Evolutionary conservation across 805 yeast species (phyloP).

Genomic region (Metschnikowia colocasiae): DNA sequence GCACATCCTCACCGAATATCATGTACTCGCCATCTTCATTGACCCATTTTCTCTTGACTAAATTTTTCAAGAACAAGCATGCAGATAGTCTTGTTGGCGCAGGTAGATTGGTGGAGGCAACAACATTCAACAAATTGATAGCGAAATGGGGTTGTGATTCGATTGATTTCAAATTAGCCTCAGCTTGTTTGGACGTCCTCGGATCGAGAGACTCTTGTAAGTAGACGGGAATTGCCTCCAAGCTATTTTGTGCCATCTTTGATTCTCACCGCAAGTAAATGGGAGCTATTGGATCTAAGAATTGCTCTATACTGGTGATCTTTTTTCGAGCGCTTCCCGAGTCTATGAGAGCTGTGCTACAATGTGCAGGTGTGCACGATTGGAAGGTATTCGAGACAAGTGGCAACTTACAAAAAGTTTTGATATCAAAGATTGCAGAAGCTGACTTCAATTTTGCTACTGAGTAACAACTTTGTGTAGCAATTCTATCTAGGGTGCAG

Average conservation of each 20-base stretch:
- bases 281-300: slow-evolving; percentile 9
- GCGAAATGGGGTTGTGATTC: slow-evolving; percentile 76
- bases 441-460: not conserved
- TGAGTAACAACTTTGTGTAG: not conserved
- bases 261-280: not conserved
- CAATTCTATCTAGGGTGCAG: not conserved
- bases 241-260: slow-evolving; percentile 31
- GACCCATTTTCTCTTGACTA: slow-evolving; percentile 81
- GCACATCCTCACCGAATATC: slow-evolving; percentile 58
- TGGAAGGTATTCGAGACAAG: not conserved
- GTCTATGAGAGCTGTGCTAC: not conserved
- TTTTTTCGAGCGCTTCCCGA: slow-evolving; percentile 5
- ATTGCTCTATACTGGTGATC: slow-evolving; percentile 5
- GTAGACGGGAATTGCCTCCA: slow-evolving; percentile 50
- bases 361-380: slow-evolving; percentile 3
- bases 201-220: slow-evolving; percentile 66
- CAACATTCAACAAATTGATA: slow-evolving; percentile 67
- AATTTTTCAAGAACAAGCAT: slow-evolving; percentile 85
- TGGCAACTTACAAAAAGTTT: not conserved
- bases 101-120: slow-evolving; percentile 57
- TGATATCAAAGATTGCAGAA: not conserved
- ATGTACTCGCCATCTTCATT: slow-evolving; percentile 82
- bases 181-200: slow-evolving; percentile 62
- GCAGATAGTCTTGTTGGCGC: slow-evolving; percentile 74
- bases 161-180: slow-evolving; percentile 54